Conservation (phyloP, 257 asterid genomes). For the Nicotiana obtusifolia region DNA sequence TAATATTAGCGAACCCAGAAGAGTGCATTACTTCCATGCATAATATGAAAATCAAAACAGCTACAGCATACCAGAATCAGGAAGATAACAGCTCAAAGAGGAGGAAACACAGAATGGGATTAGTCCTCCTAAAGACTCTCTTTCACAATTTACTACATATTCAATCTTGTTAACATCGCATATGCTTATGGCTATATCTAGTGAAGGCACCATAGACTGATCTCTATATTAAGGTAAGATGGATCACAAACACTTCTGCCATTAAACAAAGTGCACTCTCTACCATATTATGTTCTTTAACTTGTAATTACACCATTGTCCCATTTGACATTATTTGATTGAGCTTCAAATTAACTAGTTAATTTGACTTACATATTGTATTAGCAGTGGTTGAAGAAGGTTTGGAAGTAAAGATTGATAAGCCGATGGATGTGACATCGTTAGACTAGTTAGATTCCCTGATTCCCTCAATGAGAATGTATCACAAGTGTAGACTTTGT, state of each 20-base stretch:
- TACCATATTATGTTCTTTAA: background rate
- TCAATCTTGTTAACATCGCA: background rate
- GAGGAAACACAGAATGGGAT: background rate
- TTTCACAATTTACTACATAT: background rate
- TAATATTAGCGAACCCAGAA: slow-evolving; percentile 2
- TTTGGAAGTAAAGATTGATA: background rate
- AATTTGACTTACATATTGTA: background rate
- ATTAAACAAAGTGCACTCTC: background rate
- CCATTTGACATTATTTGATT: background rate
- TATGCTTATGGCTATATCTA: background rate
- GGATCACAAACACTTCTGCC: background rate
- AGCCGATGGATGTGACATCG: background rate
- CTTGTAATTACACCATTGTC: background rate
- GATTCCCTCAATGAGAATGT: background rate
- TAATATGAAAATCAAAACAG: slow-evolving; percentile 9
- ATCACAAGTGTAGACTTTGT: background rate
- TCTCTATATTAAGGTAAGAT: slow-evolving; percentile 1
- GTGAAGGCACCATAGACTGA: background rate
- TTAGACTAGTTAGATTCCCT: background rate
- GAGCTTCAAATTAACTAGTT: background rate
- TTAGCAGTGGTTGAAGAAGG: background rate
- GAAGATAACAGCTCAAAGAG: slow-evolving; percentile 2
- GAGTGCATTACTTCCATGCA: slow-evolving; percentile 3
- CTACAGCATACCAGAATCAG: background rate
- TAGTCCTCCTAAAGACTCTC: background rate